These are phyloP conservation scores for Wickerhamomyces sp. DNA, from an alignment of 1,139 yeast genomes.

Conservation along the genomic window DNA sequence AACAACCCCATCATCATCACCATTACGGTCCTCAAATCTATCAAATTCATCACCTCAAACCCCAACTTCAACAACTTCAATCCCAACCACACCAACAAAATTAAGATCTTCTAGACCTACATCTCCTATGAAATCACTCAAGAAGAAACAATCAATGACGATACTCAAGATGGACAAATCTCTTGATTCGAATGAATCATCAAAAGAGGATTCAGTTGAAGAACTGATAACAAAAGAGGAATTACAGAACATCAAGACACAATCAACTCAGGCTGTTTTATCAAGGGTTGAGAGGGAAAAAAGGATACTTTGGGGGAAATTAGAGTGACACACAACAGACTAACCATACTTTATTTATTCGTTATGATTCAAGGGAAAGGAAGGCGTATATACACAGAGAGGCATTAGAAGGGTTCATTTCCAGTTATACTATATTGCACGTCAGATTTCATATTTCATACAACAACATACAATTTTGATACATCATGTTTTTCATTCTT, in stretches of 20 bases:
- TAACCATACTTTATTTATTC: not conserved
- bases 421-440: not conserved
- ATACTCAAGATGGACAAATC: constrained; percentile 21
- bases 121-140: constrained; percentile 20
- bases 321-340: constrained; percentile 1
- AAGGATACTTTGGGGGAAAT: constrained; percentile 9
- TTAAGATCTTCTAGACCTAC: constrained; percentile 20
- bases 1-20: not conserved
- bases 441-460: not conserved
- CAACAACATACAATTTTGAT: not conserved
- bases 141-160: constrained; percentile 24
- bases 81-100: not conserved
- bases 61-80: not conserved
- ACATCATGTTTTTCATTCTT: too few species aligned
- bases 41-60: not conserved
- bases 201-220: constrained; percentile 2
- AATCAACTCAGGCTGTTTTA: constrained; percentile 23
- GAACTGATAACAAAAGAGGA: constrained; percentile 18
- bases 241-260: constrained; percentile 8
- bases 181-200: constrained; percentile 4
- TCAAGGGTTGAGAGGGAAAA: constrained; percentile 22
- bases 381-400: too few species aligned
- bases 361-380: too few species aligned
- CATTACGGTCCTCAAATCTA: not conserved
- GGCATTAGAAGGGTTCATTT: not conserved